Percentiles rank a stretch among this genome's conserved stretches.
Conservation (phyloP, 305 asterid genomes). For the Fraxinus greggii region DNA sequence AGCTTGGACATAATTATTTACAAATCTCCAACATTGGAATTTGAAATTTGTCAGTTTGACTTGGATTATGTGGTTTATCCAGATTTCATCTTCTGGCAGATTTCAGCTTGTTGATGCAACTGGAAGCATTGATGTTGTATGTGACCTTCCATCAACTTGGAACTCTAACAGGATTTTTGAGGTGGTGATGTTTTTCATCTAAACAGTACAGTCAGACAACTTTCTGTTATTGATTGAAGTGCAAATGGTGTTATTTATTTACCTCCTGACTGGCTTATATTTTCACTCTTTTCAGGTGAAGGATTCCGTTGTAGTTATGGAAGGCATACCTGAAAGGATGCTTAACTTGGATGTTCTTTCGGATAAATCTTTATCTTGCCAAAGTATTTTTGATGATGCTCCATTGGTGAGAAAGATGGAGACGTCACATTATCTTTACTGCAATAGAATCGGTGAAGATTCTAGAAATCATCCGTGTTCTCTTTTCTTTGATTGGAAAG, state of each 20-base stretch:
- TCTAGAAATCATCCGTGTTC: slow-evolving; percentile 32
- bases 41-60: slow-evolving; percentile 17
- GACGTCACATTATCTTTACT: slow-evolving; percentile 47
- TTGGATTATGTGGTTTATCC: slow-evolving; percentile 27
- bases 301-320: slow-evolving; percentile 53
- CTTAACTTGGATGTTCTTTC: slow-evolving; percentile 37
- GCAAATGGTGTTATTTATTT: background rate
- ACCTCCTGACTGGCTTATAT: slow-evolving; percentile 8
- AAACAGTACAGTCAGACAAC: slow-evolving; percentile 9
- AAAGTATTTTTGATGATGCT: slow-evolving; percentile 53
- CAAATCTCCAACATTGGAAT: slow-evolving; percentile 5
- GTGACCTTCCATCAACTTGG: slow-evolving; percentile 58
- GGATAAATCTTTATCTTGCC: slow-evolving; percentile 59
- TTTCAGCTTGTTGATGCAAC: slow-evolving; percentile 89
- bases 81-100: slow-evolving; percentile 86
- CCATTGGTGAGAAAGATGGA: slow-evolving; percentile 36
- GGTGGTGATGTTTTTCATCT: slow-evolving; percentile 43
- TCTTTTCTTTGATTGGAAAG: slow-evolving; percentile 36
- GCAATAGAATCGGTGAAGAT: slow-evolving; percentile 36
- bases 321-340: slow-evolving; percentile 52
- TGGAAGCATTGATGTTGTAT: slow-evolving; percentile 66
- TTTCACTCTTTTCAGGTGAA: slow-evolving; percentile 48
- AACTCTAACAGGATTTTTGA: slow-evolving; percentile 53
- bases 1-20: slow-evolving; percentile 10
- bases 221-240: background rate